Evolutionary conservation across 257 asterid species (phyloP), one percentile per base, ranked within the genome.

Genomic region (Vinca minor): DNA sequence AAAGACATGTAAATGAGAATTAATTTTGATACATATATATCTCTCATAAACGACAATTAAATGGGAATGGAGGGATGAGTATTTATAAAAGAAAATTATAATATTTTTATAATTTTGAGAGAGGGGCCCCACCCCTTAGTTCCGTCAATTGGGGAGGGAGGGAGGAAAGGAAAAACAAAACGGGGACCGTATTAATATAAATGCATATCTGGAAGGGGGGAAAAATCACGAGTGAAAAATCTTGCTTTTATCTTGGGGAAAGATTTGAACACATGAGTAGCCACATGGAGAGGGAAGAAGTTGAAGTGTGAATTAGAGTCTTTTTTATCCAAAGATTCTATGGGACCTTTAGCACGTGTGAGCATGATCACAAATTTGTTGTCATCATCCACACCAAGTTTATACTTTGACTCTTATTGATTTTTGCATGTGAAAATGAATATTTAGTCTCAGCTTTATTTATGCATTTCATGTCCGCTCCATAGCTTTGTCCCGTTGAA

Each of bases 301-400:
- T 35, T 41, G 47, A 53, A 52, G 42, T 31, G 10, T 38, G 42
- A 38, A 8, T 38, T 8, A 3, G 11, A 38, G 4, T 3, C 3
- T 34, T 48, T 20, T 60, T 46, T 44, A 8, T 21, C 67, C 69
- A 41, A 62, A 64, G 76, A 58, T 57, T 42, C 23, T 36, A 11
- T 56, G 76, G 81, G 81, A 55, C 82, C 75, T 67, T 70, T 61
- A 62, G 66, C 72, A 79, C 75, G 71, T 75, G 64, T 69, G 70
- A 64, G 62, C 67, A 56, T 64, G 12, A 32, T 73, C 70, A 64
- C 11, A 45, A 18, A 44, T 63, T 73, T 32, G 31, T 25, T 29
- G 48, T 59, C 48, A 59, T 39, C 38, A 28, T 13, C 14, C n/a
- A 13, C 18, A 42, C 14, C 47, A 2, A 62, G 5, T 45, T 23